Evolutionary conservation across 2,329 filamentous ascomycete genomes (phyloP), one percentile per base, ranked within the genome.

Genomic region (Scedosporium apiospermum): DNA sequence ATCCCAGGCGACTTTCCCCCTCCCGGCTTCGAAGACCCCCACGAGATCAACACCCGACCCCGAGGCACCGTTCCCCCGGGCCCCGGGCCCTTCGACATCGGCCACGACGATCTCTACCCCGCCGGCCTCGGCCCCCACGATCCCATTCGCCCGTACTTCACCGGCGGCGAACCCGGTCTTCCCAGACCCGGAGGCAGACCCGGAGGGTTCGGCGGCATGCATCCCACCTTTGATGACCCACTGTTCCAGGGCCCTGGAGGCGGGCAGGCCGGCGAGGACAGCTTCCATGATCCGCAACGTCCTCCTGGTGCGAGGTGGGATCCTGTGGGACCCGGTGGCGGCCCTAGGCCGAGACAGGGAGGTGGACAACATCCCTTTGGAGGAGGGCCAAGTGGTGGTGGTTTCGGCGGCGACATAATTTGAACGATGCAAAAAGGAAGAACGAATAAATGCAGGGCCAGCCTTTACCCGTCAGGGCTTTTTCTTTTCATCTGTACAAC

Each of bases 241-340:
- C 55, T 64, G 16, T 65, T 64, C 2, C 74, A 75, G 42, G 78
- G 72, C 16, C 74, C 38, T 3, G 60, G 60, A 9, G 23, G 76
- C 14, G 74, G 75, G 14, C 79, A 77, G 0, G 68, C 66, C 5
- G 68, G 65, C 2, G 70, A 66, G 1, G 53, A 63, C 21, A 57
- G 57, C 2, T 88, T 83, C 69, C 30, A 34, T 34, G 83, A 93
- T 70, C 86, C 88, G 1, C 88, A 88, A 71, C 88, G 85, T 30
- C 95, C 95, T 4, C 92, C 91, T 1, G 95, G 95, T 1, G 88
- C 92, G n/a, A 81, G 95, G 66, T 98, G 91, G 77, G 95, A 98
- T 77, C 93, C 93, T 2, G 76, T 93, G 23, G 90, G 89, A 0
- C 91, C 91, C 0, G 88, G 88, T 0, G 78, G 76, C 1, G 68